Conservation (phyloP, 805 yeast genomes). For the Candida succiphila region DNA sequence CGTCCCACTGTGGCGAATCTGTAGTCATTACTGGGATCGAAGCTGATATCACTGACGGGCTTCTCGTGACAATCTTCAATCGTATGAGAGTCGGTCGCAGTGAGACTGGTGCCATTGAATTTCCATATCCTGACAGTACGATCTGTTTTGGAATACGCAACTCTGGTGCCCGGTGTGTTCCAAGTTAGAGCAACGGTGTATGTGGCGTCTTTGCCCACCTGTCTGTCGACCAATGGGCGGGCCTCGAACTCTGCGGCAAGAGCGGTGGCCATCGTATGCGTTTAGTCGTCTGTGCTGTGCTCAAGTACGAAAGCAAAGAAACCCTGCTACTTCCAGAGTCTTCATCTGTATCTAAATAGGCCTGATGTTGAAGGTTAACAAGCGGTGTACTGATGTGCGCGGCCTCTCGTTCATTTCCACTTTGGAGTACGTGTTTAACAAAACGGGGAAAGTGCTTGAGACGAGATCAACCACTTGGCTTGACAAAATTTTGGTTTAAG, state of each 20-base stretch:
- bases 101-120: constrained; percentile 13
- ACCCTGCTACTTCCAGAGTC: no score
- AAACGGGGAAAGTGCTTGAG: no score
- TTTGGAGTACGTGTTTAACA: no score
- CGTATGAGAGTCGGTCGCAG: constrained; percentile 22
- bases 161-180: constrained; percentile 30
- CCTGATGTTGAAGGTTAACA: no score
- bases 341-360: no score
- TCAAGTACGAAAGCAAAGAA: no score
- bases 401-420: no score
- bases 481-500: no score
- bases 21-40: constrained; percentile 33
- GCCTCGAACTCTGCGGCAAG: neutral
- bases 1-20: constrained; percentile 36
- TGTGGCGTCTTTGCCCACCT: constrained; percentile 3
- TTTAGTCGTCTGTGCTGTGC: no score
- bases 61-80: constrained; percentile 28
- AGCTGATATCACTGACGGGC: constrained; percentile 30
- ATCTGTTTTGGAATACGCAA: constrained; percentile 35
- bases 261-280: no score
- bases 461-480: no score
- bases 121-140: constrained; percentile 31
- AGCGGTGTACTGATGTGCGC: no score
- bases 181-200: constrained; percentile 28
- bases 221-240: neutral